Evolutionary conservation across 257 asterid genomes (phyloP), one percentile per base, ranked within the genome.

Genomic region (Agastache rugosa): DNA sequence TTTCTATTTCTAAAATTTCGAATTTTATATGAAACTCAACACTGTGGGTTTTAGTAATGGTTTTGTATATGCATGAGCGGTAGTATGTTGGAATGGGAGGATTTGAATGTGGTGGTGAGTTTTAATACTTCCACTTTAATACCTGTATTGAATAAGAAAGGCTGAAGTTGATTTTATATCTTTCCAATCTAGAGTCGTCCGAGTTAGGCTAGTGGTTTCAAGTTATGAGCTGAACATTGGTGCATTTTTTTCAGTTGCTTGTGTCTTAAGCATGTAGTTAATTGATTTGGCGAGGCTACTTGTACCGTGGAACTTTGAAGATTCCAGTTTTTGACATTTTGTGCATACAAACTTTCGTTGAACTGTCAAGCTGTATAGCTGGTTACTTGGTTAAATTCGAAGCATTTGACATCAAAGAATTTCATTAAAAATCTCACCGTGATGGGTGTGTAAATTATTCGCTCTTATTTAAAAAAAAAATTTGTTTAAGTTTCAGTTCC

Each of bases 11-110:
- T 14, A n/a, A n/a, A n/a, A n/a, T n/a, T n/a, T n/a, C n/a, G n/a
- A n/a, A n/a, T n/a, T n/a, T n/a, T n/a, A 2, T 34, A 15, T 31
- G 62, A 59, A 55, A 42, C 47, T 45, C 20, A n/a, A 15, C 20
- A 14, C 29, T 23, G 35, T 60, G 51, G 77, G 56, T 74, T 39
- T 59, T n/a, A 15, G 29, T 66, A 12, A n/a, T n/a, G 41, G 17
- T 63, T 69, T 39, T 41, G 3, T 62, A 10, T 42, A 51, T 79
- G 77, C 73, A 11, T 74, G 9, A 58, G 37, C 17, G 16, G 54
- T 55, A 19, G 15, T 67, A 29, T 64, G 27, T 45, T 0, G 73
- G 62, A 17, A 16, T 55, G 45, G 56, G 47, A 61, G 68, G 27
- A 27, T 50, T 27, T 67, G 59, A 55, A 29, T 11, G 11, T 14